These are phyloP conservation scores for Magnaporthales sp. DNA, from an alignment of 2,329 filamentous ascomycete genomes.

Conservation along the genomic window DNA sequence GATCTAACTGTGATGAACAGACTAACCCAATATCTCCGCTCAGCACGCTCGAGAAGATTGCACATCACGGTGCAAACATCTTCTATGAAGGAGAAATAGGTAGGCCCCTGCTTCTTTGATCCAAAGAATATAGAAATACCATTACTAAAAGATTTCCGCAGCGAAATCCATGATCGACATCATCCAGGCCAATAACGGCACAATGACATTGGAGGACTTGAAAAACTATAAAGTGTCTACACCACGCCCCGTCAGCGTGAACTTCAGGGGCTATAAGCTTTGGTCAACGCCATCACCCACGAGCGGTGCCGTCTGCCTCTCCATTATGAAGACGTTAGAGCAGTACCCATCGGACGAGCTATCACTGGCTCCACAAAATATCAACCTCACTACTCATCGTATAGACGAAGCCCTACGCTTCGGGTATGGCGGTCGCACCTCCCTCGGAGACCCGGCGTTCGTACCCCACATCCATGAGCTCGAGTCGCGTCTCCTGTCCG, in stretches of 20 bases:
- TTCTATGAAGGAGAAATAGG: slow-evolving; percentile 29
- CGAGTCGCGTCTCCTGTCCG: slow-evolving; percentile 59
- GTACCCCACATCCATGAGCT: slow-evolving; percentile 53
- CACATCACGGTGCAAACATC: slow-evolving; percentile 46
- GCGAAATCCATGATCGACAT: slow-evolving; percentile 65
- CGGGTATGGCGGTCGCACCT: slow-evolving; percentile 70
- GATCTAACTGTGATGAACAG: background rate
- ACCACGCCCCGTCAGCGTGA: slow-evolving; percentile 49
- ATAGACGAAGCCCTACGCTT: slow-evolving; percentile 86
- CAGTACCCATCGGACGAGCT: slow-evolving; percentile 55
- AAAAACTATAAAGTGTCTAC: slow-evolving; percentile 60
- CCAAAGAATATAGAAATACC: background rate
- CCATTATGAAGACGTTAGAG: slow-evolving; percentile 74
- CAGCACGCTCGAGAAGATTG: slow-evolving; percentile 66
- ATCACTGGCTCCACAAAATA: slow-evolving; percentile 18
- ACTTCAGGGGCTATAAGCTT: slow-evolving; percentile 63
- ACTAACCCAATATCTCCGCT: background rate
- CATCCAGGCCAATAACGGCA: slow-evolving; percentile 65
- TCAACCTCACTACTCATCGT: slow-evolving; percentile 68
- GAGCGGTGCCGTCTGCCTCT: slow-evolving; percentile 67
- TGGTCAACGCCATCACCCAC: slow-evolving; percentile 65
- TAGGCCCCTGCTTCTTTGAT: slow-evolving; percentile 9
- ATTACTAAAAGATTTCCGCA: slow-evolving; percentile 19
- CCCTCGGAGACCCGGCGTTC: slow-evolving; percentile 75
- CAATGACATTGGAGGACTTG: slow-evolving; percentile 75